Evolutionary conservation across 306 rosid genomes (phyloP).

Genomic region (Luffa aegyptiaca): DNA sequence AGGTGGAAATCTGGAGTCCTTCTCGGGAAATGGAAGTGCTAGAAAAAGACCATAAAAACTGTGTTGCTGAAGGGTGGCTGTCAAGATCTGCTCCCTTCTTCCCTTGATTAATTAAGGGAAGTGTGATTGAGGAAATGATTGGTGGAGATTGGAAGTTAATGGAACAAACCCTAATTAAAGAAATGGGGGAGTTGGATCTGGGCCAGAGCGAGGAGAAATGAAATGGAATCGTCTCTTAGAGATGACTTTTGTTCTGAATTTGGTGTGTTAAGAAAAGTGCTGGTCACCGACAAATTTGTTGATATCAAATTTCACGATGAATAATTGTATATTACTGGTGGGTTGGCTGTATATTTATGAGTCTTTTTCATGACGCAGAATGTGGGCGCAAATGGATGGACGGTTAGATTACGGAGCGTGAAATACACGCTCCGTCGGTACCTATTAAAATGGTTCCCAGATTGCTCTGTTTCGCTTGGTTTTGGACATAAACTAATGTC

Average conservation of each 20-base stretch:
- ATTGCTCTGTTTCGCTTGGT: neutral
- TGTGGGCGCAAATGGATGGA: neutral
- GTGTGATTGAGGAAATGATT: slow-evolving; percentile 12
- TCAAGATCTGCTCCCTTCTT: neutral
- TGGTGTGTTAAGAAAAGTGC: neutral
- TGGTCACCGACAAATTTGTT: neutral
- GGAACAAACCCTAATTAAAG: slow-evolving; percentile 8
- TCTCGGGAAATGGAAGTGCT: neutral
- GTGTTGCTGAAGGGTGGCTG: neutral
- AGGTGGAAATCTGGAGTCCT: slow-evolving; percentile 1
- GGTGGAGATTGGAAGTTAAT: neutral
- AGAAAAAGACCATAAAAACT: neutral
- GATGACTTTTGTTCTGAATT: neutral
- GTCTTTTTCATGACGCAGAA: neutral
- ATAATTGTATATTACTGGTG: neutral
- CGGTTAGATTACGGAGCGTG: neutral
- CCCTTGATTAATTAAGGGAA: neutral
- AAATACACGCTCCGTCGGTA: neutral
- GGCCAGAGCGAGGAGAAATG: neutral
- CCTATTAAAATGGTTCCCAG: neutral
- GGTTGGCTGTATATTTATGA: neutral
- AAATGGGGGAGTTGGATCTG: slow-evolving; percentile 6
- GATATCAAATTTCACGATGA: neutral
- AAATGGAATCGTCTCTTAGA: neutral
- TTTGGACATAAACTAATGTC: neutral